Conservation (phyloP, 2,329 filamentous ascomycete genomes). For the Aspergillus luchuensis region DNA sequence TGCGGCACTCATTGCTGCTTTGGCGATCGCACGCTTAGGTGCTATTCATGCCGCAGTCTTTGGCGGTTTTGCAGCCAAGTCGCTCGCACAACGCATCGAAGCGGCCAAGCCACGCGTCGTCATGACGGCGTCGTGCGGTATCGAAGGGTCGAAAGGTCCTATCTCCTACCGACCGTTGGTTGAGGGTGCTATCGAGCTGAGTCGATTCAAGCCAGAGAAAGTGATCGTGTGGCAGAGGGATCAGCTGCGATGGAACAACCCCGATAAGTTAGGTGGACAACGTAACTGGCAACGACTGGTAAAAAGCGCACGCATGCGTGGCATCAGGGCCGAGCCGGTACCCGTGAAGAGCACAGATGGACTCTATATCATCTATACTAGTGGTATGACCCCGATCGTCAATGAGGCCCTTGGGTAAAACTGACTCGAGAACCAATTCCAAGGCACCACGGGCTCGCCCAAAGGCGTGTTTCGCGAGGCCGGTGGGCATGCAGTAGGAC, state of each 20-base stretch:
- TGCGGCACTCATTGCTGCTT: conserved; percentile 79
- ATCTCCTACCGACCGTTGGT: conserved; percentile 77
- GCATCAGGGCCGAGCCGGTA: conserved; percentile 71
- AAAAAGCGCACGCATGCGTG: conserved; percentile 67
- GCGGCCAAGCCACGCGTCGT: conserved; percentile 74
- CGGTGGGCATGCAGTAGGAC: conserved; percentile 81
- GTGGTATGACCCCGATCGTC: conserved; percentile 43
- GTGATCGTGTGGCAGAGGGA: conserved; percentile 84
- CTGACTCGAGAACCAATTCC: conserved; percentile 4
- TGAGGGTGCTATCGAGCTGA: conserved; percentile 68
- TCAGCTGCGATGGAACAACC: conserved; percentile 70
- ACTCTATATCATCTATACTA: conserved; percentile 91
- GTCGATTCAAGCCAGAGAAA: conserved; percentile 69
- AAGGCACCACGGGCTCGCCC: conserved; percentile 75
- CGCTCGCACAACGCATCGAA: conserved; percentile 86
- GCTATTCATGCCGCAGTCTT: conserved; percentile 92
- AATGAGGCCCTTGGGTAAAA: conserved; percentile 4
- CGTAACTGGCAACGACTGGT: conserved; percentile 78
- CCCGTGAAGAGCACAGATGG: conserved; percentile 75
- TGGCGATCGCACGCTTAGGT: conserved; percentile 78
- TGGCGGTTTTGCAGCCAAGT: conserved; percentile 80
- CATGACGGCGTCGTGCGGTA: conserved; percentile 87
- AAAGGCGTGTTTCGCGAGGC: conserved; percentile 83
- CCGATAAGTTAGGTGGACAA: conserved; percentile 68
- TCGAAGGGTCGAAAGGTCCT: conserved; percentile 81